phyloP scores from a whole-genome alignment of 2,329 filamentous ascomycete species.

The Colletotrichum acutatum region DNA sequence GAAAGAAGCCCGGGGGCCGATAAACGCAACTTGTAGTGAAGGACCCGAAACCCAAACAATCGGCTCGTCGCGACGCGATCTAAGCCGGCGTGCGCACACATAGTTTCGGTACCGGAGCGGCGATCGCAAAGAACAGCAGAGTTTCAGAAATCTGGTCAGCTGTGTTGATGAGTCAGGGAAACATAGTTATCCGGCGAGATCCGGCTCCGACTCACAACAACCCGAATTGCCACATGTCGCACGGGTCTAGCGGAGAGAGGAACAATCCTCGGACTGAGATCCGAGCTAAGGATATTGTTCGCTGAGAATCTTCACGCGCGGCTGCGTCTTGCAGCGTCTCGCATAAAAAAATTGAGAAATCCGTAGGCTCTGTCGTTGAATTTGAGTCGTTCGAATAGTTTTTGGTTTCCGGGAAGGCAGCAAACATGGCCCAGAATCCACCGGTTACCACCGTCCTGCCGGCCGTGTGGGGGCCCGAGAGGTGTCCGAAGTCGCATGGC shows the following conservation, averaged over 20 bases:
- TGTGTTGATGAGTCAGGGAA: conserved; percentile 4
- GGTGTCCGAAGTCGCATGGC: conserved; percentile 19
- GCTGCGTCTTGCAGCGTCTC: neutral
- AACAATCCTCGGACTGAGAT: neutral
- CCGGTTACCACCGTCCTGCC: conserved; percentile 11
- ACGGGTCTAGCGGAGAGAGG: neutral
- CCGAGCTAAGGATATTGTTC: neutral
- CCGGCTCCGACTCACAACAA: conserved; percentile 1
- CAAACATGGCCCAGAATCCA: neutral
- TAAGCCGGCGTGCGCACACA: neutral
- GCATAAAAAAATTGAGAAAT: neutral
- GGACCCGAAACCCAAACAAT: neutral
- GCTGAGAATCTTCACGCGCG: neutral
- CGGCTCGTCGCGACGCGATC: conserved; percentile 28
- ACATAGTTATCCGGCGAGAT: neutral
- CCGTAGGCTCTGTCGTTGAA: neutral
- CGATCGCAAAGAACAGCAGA: conserved; percentile 3
- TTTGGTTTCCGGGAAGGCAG: neutral
- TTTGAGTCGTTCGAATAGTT: neutral
- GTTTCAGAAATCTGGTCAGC: conserved; percentile 19
- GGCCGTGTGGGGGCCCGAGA: conserved; percentile 16
- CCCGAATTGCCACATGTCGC: neutral
- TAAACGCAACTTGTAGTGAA: neutral
- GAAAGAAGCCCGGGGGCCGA: neutral
- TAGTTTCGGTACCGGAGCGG: conserved; percentile 17